A percentile compares a stretch with the other conserved stretches of the same genome.
phyloP scores from a whole-genome alignment of 345 rosid genomes.

The Gynandropsis gynandra region DNA sequence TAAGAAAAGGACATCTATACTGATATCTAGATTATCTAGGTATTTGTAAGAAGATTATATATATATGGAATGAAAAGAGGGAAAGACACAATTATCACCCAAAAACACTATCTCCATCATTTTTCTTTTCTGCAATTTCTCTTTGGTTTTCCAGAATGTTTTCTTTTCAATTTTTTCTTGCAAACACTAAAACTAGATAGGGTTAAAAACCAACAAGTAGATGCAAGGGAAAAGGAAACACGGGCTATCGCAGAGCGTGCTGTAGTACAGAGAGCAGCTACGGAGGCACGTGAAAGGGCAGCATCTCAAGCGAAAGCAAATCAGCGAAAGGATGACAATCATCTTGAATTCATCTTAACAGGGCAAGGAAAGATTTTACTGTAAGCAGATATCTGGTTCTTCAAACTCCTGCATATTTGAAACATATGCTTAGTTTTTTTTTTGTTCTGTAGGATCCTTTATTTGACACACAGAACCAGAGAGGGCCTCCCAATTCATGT shows the following conservation, averaged over 20 bases:
- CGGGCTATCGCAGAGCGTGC: constrained; percentile 64
- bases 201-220: no score
- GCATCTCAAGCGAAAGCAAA: constrained; percentile 55
- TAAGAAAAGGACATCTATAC: no score
- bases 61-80: no score
- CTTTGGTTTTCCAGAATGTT: no score
- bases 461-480: constrained; percentile 58
- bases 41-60: no score
- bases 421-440: constrained; percentile 12
- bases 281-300: constrained; percentile 61
- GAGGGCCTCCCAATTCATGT: constrained; percentile 56
- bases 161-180: no score
- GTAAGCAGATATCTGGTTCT: constrained; percentile 37
- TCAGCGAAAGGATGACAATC: constrained; percentile 58
- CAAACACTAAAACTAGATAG: no score
- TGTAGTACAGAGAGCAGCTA: constrained; percentile 78
- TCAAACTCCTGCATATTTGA: constrained; percentile 4
- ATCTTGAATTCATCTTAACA: constrained; percentile 77
- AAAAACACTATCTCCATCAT: no score
- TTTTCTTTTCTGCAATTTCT: no score
- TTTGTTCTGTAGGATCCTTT: constrained; percentile 57
- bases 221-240: constrained; percentile 55
- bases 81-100: no score
- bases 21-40: no score
- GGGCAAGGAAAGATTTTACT: constrained; percentile 50